Evolutionary conservation across 768 basidiomycete species (phyloP).

Genomic region (Cyclocybe cylindracea): DNA sequence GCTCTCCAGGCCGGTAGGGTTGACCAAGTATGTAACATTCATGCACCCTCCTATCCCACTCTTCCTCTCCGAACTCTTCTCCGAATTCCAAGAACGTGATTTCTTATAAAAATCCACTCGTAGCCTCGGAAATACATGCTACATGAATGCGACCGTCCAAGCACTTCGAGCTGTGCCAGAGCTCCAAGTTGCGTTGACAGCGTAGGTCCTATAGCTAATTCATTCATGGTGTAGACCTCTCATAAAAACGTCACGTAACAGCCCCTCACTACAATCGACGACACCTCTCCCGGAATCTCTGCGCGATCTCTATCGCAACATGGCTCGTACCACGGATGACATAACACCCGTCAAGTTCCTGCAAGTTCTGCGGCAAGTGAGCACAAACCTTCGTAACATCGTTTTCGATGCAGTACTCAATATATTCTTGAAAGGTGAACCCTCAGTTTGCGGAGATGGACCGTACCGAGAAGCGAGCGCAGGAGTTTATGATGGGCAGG

Average conservation of each 20-base stretch:
- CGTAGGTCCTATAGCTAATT: constrained; percentile 36
- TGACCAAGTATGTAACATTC: constrained; percentile 59
- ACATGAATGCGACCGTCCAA: constrained; percentile 96
- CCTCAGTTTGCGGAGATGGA: constrained; percentile 89
- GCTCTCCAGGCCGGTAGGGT: constrained; percentile 80
- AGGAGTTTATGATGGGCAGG: constrained; percentile 34
- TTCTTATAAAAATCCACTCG: not conserved
- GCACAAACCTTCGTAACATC: not conserved
- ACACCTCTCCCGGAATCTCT: constrained; percentile 51
- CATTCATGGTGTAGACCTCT: not conserved
- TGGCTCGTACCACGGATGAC: constrained; percentile 76
- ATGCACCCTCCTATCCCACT: not conserved
- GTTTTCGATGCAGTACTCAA: not conserved
- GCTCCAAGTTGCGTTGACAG: constrained; percentile 68
- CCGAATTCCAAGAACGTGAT: not conserved
- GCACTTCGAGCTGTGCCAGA: constrained; percentile 93
- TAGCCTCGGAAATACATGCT: constrained; percentile 92
- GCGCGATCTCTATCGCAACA: constrained; percentile 68
- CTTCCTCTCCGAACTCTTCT: not conserved
- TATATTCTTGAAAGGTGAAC: constrained; percentile 44
- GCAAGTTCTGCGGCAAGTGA: constrained; percentile 60
- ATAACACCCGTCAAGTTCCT: constrained; percentile 75
- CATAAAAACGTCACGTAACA: constrained; percentile 8
- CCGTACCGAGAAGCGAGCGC: constrained; percentile 39
- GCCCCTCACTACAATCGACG: constrained; percentile 39